Base-by-base conservation (phyloP, 1,284 basidiomycete genomes). In the Ganoderma sinense region DNA sequence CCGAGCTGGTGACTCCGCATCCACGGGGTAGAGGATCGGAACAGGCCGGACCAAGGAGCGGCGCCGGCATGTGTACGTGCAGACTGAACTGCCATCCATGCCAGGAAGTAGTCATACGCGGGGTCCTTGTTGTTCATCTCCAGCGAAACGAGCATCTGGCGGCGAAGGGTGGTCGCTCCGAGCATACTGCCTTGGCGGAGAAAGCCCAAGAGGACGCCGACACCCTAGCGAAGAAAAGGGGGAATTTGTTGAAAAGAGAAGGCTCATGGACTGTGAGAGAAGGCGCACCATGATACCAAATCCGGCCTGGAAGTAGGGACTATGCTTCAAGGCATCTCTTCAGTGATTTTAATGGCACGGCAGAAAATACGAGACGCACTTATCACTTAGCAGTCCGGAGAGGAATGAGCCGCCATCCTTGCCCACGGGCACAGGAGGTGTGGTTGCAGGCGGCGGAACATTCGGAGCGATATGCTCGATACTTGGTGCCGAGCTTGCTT, bases 41-140 rank as follows among this genome's bases (percentile, higher is more conserved):
- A 69, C 36, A 66, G 67, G 69, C 68, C 70, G 74, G 67, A 72
- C 71, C 77, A 82, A 39, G 80, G 75, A 7, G 73, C 72, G 10
- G 76, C 77, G 41, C 74, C 78, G 29, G 80, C 74, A 71, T 81
- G 78, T 8, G 84, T 71, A 61, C 81, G 71, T 71, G 78, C 78
- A 55, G 87, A 81, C 76, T 89, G 88, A 69, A 87, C 88, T 2
- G 96, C 91, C 94, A 99, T 96, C 98, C 98, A 99, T 71, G 94
- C 87, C 39, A 99, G 89, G 80, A 99, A 97, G 97, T 98, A 99
- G 45, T 96, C 93, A 80, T 99, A 99, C 2, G 97, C 88, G 36
- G 89, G 91, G 80, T 99, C 98, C 78, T 97, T 96, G 76, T 97
- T 98, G 64, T 95, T 96, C 75, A 99, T 97, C 83, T 99, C 98